Conservation (phyloP, 331 rosid genomes). For the Dryas integrifolia region DNA sequence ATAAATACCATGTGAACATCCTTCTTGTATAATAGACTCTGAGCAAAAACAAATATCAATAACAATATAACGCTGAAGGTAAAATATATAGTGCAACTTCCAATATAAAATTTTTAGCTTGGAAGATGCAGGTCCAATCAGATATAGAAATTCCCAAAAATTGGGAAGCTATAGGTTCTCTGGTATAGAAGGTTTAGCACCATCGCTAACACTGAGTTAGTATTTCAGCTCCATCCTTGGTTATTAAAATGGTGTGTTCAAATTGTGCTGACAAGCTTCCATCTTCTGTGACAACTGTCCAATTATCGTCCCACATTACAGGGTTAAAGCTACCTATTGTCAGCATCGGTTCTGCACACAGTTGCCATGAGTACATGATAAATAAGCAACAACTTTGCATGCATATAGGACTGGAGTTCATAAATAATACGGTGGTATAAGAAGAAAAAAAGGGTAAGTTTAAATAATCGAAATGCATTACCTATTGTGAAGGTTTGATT, state of each 20-base stretch:
- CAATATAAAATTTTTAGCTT: not conserved
- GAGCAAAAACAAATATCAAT: too few relatives aligned
- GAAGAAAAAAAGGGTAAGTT: not conserved
- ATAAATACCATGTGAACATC: not conserved
- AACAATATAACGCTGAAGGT: not conserved
- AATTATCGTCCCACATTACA: constrained; percentile 81
- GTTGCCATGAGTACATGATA: not conserved
- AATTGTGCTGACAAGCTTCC: constrained; percentile 92
- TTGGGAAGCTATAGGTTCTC: constrained; percentile 7
- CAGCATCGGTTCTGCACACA: constrained; percentile 78
- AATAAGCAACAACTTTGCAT: not conserved
- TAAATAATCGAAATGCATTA: constrained; percentile 30
- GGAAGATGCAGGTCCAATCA: constrained; percentile 27
- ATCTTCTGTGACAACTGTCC: constrained; percentile 90
- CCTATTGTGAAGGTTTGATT: constrained; percentile 97
- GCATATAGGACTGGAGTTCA: not conserved
- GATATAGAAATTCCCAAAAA: constrained; percentile 10
- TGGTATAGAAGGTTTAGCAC: constrained; percentile 11
- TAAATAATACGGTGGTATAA: not conserved
- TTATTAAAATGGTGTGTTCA: constrained; percentile 85
- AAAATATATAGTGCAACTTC: constrained; percentile 10
- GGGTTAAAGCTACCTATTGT: constrained; percentile 82
- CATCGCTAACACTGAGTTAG: constrained; percentile 58
- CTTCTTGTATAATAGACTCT: not conserved
- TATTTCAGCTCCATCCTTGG: constrained; percentile 78